phyloP scores from a whole-genome alignment of 768 basidiomycete species.

The Pisolithus orientalis region DNA sequence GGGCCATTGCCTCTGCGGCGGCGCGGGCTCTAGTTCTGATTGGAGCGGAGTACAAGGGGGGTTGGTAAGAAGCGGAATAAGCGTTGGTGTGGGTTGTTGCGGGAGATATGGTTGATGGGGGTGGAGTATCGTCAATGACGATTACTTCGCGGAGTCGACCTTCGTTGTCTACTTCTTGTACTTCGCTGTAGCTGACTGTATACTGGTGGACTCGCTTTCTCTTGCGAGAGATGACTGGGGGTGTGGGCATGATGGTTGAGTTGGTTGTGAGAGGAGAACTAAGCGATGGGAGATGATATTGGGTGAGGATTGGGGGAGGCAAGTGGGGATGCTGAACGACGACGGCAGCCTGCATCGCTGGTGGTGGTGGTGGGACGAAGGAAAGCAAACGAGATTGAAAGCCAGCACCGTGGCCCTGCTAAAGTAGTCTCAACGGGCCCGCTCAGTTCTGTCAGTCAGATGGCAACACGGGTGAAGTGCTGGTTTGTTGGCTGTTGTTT shows the following conservation, averaged over 20 bases:
- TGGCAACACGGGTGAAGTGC: constrained; percentile 26
- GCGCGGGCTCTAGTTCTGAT: constrained; percentile 81
- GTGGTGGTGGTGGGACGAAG: constrained; percentile 16
- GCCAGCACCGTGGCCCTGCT: constrained; percentile 28
- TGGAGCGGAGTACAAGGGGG: constrained; percentile 66
- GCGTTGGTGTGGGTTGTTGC: constrained; percentile 63
- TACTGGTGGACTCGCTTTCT: constrained; percentile 78
- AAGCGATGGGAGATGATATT: constrained; percentile 55
- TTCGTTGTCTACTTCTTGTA: constrained; percentile 76
- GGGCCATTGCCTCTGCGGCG: constrained; percentile 77
- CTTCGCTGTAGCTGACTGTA: constrained; percentile 82
- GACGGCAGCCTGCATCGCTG: constrained; percentile 70
- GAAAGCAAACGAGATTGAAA: constrained; percentile 28
- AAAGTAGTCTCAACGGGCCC: constrained; percentile 14
- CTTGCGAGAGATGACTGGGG: constrained; percentile 69
- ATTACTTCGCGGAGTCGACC: constrained; percentile 81
- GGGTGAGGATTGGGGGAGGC: constrained; percentile 53
- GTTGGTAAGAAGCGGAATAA: constrained; percentile 77
- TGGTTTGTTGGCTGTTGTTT: constrained; percentile 27
- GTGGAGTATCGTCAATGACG: constrained; percentile 89
- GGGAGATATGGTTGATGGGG: constrained; percentile 69
- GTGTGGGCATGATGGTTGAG: constrained; percentile 65
- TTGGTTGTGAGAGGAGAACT: constrained; percentile 32
- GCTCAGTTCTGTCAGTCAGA: constrained; percentile 25
- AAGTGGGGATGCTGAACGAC: constrained; percentile 47